A percentile compares a stretch with the other conserved stretches of the same genome.
Evolutionary conservation across 805 yeast species (phyloP).

Genomic region (Yamadazyma sp.): DNA sequence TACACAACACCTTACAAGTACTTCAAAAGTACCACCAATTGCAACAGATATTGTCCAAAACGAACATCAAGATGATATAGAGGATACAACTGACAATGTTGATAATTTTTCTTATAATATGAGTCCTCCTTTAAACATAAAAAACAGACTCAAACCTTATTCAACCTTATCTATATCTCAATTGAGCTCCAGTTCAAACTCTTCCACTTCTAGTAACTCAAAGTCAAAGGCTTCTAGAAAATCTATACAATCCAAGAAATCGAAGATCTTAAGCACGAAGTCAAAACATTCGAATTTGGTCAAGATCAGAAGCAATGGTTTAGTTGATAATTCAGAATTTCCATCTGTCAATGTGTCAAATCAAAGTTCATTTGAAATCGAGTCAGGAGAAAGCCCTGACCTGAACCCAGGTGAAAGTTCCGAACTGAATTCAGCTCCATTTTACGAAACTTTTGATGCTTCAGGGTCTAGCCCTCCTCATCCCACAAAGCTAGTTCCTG

Average conservation of each 20-base stretch:
- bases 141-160: conserved; percentile 1
- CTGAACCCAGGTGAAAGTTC: neutral
- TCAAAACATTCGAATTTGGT: no score
- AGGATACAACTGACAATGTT: neutral
- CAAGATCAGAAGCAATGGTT: conserved; percentile 5
- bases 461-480: neutral
- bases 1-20: no score
- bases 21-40: no score
- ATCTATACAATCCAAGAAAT: neutral
- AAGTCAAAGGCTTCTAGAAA: neutral
- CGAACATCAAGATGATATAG: no score
- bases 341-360: neutral
- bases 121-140: conserved; percentile 9
- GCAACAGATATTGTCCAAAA: no score
- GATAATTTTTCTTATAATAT: conserved; percentile 5
- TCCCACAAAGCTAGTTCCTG: neutral
- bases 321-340: neutral
- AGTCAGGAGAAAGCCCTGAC: conserved; percentile 5
- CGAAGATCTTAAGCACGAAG: neutral
- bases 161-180: no score
- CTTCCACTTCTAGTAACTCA: neutral
- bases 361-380: conserved; percentile 11
- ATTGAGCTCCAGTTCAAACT: no score
- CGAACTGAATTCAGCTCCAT: neutral
- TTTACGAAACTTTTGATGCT: neutral